Evolutionary conservation across 345 rosid genomes (phyloP).

Genomic region (Acer yangbiense): DNA sequence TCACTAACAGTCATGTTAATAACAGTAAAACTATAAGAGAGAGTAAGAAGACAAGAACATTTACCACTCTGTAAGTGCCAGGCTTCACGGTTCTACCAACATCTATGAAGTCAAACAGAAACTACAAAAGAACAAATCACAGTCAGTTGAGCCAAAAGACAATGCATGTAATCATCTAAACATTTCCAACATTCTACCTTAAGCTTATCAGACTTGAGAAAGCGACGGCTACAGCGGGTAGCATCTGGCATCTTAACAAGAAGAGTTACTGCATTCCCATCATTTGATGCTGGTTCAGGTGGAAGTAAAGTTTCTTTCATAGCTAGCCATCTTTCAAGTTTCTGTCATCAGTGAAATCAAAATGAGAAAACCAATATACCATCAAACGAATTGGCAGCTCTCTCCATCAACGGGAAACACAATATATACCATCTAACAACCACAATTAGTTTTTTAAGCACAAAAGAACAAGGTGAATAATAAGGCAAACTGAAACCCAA

Average conservation of each 20-base stretch:
- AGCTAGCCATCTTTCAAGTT: conserved; percentile 35
- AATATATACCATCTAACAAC: background rate
- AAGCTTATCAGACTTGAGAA: conserved; percentile 78
- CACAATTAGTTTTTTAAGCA: background rate
- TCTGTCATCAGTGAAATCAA: conserved; percentile 39
- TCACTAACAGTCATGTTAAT: background rate
- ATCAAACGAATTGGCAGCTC: background rate
- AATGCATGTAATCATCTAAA: background rate
- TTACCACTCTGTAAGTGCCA: conserved; percentile 74
- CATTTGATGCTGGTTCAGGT: conserved; percentile 59
- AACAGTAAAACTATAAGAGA: background rate
- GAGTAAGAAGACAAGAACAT: conserved; percentile 20
- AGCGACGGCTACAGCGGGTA: conserved; percentile 73
- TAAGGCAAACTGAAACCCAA: conserved; percentile 1
- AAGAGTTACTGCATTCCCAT: conserved; percentile 64
- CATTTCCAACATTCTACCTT: conserved; percentile 47
- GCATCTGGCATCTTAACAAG: conserved; percentile 83
- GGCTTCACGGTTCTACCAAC: conserved; percentile 59
- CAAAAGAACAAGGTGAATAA: conserved; percentile 7
- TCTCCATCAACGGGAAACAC: background rate
- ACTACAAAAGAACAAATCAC: conserved; percentile 37
- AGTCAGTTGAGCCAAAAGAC: conserved; percentile 25
- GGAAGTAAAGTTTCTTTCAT: conserved; percentile 49
- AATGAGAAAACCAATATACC: conserved; percentile 11
- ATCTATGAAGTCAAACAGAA: conserved; percentile 77